These are phyloP conservation scores for Lentinula detonsa DNA, from an alignment of 768 basidiomycete species.

Conservation along the genomic window DNA sequence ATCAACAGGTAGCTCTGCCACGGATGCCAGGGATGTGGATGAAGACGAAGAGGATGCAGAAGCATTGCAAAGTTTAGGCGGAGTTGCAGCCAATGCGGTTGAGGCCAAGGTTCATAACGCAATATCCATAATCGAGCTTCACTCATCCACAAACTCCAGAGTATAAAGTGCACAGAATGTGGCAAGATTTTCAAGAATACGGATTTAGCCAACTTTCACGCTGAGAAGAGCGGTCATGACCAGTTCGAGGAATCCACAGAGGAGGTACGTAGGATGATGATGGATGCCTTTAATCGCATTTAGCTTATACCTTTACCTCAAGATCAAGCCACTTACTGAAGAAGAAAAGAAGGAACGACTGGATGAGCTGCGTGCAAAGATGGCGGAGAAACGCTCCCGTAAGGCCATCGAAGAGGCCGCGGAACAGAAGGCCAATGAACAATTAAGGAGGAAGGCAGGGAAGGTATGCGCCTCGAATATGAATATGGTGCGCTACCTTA, in stretches of 20 bases:
- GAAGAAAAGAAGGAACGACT: conserved; percentile 86
- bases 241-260: conserved; percentile 95
- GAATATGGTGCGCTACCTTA: neutral
- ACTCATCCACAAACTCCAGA: conserved; percentile 31
- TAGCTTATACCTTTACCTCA: neutral
- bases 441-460: conserved; percentile 78
- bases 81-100: conserved; percentile 30
- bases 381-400: conserved; percentile 70
- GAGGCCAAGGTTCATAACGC: conserved; percentile 57
- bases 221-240: conserved; percentile 92
- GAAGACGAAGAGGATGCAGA: conserved; percentile 72
- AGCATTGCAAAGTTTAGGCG: conserved; percentile 47
- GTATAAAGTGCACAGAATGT: conserved; percentile 80
- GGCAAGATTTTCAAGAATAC: conserved; percentile 84
- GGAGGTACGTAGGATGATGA: conserved; percentile 46
- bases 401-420: conserved; percentile 72
- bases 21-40: conserved; percentile 43
- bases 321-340: conserved; percentile 94
- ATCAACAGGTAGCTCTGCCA: conserved; percentile 13
- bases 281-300: neutral
- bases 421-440: conserved; percentile 70
- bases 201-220: conserved; percentile 87
- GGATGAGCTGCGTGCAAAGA: conserved; percentile 69
- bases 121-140: neutral
- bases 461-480: conserved; percentile 39